Conservation (phyloP, 768 basidiomycete species). For the Pleurotus eryngii region DNA sequence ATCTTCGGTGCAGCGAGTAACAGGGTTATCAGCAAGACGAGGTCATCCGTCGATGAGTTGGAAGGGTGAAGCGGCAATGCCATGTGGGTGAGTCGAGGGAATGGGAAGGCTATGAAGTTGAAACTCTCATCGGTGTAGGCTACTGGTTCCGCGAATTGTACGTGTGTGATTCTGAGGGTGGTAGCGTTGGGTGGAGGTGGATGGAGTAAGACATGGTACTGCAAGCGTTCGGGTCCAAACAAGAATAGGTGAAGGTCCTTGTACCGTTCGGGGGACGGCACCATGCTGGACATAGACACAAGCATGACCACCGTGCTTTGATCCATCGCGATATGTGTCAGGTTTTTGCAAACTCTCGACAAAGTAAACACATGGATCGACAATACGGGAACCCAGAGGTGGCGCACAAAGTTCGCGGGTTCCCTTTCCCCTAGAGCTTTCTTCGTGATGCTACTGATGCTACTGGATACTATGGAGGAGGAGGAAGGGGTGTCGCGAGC, state of each 20-base stretch:
- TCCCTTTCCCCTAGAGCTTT: not conserved
- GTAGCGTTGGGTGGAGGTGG: not conserved
- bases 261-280: not conserved
- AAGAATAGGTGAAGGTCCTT: not conserved
- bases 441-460: not conserved
- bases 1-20: not conserved
- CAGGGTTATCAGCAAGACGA: not conserved
- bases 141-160: not conserved
- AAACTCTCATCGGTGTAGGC: not conserved
- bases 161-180: not conserved
- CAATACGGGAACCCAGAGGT: not conserved
- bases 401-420: not conserved
- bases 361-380: not conserved
- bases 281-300: not conserved
- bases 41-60: not conserved
- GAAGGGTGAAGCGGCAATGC: not conserved
- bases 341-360: not conserved
- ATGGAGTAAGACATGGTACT: not conserved
- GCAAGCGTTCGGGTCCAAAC: not conserved
- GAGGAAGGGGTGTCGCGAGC: not conserved
- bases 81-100: not conserved
- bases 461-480: not conserved
- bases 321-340: not conserved
- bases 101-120: not conserved
- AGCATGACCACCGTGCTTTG: not conserved